These are phyloP conservation scores for Medicago arabica DNA, from an alignment of 306 rosid species.

Conservation along the genomic window DNA sequence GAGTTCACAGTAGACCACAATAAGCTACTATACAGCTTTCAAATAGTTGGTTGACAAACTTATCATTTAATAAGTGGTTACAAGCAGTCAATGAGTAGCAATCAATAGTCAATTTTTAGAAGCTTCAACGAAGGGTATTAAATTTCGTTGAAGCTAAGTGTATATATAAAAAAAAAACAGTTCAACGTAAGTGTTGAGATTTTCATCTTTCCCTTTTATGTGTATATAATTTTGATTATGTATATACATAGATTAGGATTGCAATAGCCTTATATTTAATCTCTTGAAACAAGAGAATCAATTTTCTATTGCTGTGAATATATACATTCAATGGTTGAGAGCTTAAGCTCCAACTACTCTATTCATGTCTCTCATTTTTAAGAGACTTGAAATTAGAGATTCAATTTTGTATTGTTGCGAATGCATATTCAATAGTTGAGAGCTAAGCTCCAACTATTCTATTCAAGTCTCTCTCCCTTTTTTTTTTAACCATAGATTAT, in stretches of 20 bases:
- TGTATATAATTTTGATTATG: neutral
- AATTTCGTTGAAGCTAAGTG: constrained; percentile 8
- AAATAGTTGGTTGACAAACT: too few relatives aligned
- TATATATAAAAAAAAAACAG: neutral
- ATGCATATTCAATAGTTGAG: neutral
- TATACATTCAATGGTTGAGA: too few relatives aligned
- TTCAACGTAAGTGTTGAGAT: neutral
- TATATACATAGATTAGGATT: constrained; percentile 4
- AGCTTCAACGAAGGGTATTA: neutral
- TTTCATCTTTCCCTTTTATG: neutral
- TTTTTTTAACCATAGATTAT: neutral
- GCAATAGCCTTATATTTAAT: neutral
- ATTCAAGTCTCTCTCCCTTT: neutral
- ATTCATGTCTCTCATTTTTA: too few relatives aligned
- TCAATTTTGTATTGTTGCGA: neutral
- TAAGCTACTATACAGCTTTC: too few relatives aligned
- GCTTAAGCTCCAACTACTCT: too few relatives aligned
- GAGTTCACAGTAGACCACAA: neutral
- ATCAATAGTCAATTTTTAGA: neutral
- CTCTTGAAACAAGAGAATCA: constrained; percentile 2
- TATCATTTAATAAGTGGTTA: too few relatives aligned
- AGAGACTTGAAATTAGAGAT: too few relatives aligned
- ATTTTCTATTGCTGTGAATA: neutral
- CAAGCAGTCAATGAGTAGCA: too few relatives aligned
- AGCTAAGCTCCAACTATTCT: neutral